These are phyloP conservation scores for Catharanthus roseus DNA, from an alignment of 257 asterid genomes.

Conservation along the genomic window DNA sequence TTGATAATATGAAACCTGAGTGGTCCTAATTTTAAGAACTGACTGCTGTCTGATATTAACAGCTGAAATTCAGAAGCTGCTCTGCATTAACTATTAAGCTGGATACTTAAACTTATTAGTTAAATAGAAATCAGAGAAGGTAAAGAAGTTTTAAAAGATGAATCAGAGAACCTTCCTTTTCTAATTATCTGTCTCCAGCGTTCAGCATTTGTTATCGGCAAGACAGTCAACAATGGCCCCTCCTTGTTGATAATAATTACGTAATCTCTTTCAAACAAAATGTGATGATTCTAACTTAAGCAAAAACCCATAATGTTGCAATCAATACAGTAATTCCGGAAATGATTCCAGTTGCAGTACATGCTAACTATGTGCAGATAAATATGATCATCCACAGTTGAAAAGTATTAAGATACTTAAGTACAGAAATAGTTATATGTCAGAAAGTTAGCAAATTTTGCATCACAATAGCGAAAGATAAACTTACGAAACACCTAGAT, in stretches of 20 bases:
- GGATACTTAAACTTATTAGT: background rate
- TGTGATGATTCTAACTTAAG: background rate
- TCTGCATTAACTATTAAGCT: background rate
- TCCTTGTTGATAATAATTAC: background rate
- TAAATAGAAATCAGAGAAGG: background rate
- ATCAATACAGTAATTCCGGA: background rate
- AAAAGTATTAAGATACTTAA: background rate
- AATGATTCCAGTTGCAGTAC: background rate
- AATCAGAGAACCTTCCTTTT: background rate
- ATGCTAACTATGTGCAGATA: background rate
- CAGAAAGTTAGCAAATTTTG: background rate
- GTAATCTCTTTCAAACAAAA: background rate
- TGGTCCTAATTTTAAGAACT: background rate
- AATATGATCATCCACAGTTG: background rate
- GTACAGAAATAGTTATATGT: background rate
- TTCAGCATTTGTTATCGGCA: background rate
- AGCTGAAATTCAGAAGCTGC: background rate
- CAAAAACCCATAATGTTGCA: background rate
- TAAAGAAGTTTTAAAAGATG: no score
- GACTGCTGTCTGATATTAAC: background rate
- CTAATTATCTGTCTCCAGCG: background rate
- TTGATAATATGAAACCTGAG: background rate
- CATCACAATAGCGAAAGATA: constrained; percentile 1
- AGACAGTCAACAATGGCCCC: background rate
- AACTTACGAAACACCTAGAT: constrained; percentile 92